phyloP scores from a whole-genome alignment of 169 alveolate species.

The Eimeria brunetti region DNA sequence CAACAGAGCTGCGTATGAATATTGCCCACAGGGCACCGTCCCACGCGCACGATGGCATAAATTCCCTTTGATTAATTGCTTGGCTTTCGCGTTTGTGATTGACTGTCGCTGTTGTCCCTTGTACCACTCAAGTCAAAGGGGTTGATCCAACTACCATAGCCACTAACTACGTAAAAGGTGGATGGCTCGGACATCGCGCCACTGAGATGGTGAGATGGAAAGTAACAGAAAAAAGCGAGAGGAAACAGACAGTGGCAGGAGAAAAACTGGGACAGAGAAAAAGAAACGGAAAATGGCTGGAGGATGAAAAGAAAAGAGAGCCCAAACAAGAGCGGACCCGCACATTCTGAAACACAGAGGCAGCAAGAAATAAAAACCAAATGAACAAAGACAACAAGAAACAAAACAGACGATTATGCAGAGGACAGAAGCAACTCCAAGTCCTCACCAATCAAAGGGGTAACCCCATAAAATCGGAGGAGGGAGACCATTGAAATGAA shows the following conservation, averaged over 20 bases:
- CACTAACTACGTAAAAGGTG: too few species aligned
- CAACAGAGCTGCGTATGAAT: not conserved
- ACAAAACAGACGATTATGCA: not conserved
- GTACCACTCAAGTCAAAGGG: not conserved
- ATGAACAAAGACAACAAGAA: too few species aligned
- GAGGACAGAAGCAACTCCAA: not conserved
- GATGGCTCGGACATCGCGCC: not conserved
- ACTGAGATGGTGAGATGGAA: not conserved
- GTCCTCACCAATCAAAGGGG: conserved; percentile 79
- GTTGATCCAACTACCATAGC: not conserved
- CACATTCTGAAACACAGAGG: too few species aligned
- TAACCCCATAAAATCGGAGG: conserved; percentile 62
- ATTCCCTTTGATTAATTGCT: not conserved
- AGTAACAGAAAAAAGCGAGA: not conserved
- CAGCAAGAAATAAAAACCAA: too few species aligned
- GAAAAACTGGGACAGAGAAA: not conserved
- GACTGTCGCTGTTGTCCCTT: too few species aligned
- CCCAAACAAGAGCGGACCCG: not conserved
- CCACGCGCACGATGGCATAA: not conserved
- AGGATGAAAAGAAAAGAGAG: not conserved
- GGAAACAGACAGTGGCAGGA: not conserved
- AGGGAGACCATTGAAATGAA: conserved; percentile 75
- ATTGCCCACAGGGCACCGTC: too few species aligned
- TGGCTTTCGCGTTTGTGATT: not conserved
- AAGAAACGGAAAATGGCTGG: not conserved